phyloP scores from a whole-genome alignment of 805 yeast genomes.

The Starmera dryadoides region DNA sequence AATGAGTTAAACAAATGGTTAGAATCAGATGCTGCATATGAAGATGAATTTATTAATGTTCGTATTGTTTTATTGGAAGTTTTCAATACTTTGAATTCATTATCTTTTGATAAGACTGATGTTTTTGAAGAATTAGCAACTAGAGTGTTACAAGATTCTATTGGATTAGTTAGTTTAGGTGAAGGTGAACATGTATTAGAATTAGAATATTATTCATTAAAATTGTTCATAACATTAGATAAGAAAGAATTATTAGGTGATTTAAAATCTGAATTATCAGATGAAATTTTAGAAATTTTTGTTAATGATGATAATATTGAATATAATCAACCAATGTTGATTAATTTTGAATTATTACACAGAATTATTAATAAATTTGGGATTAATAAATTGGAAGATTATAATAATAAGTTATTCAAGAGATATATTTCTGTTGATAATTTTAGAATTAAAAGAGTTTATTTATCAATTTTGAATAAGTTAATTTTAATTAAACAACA shows the following conservation, averaged over 20 bases:
- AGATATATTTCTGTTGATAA: constrained; percentile 20
- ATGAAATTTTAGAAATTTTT: constrained; percentile 35
- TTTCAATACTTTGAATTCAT: constrained; percentile 21
- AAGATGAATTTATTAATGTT: constrained; percentile 39
- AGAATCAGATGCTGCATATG: constrained; percentile 56
- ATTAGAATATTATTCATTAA: constrained; percentile 40
- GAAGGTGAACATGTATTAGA: constrained; percentile 29
- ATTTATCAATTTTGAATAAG: constrained; percentile 29
- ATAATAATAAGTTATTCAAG: constrained; percentile 28
- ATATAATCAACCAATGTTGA: constrained; percentile 23
- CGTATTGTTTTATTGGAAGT: constrained; percentile 47
- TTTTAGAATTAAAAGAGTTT: constrained; percentile 36
- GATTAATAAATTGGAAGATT: constrained; percentile 22
- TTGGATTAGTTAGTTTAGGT: constrained; percentile 33
- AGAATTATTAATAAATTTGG: constrained; percentile 26
- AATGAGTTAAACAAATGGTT: constrained; percentile 49
- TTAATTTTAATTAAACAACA: constrained; percentile 45
- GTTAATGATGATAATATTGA: constrained; percentile 21
- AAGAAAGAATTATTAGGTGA: constrained; percentile 21
- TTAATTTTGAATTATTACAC: constrained; percentile 29
- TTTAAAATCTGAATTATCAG: constrained; percentile 25
- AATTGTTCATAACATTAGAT: constrained; percentile 28
- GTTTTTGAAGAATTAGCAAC: constrained; percentile 30
- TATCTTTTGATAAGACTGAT: constrained; percentile 19
- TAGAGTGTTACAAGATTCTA: constrained; percentile 35